phyloP scores from a whole-genome alignment of 495 filamentous ascomycete species.

The Chaetomium fimeti region DNA sequence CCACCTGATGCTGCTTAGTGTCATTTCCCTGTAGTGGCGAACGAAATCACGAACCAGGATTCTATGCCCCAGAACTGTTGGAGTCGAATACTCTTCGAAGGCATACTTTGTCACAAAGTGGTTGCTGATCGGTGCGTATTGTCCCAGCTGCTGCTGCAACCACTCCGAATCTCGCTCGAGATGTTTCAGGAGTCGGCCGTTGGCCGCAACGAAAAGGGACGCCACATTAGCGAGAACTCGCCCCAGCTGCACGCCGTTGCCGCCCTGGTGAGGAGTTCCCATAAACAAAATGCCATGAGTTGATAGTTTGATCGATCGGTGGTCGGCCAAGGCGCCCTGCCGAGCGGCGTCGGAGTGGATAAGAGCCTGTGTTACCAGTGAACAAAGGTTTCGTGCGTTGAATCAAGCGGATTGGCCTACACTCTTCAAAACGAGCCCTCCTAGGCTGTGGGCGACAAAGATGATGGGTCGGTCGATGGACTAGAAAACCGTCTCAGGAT shows the following conservation, averaged over 20 bases:
- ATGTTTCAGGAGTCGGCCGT: not conserved
- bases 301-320: conserved; percentile 13
- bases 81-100: conserved; percentile 10
- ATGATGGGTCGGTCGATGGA: conserved; percentile 27
- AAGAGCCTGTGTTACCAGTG: conserved; percentile 16
- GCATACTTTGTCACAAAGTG: conserved; percentile 11
- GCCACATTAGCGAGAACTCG: conserved; percentile 6
- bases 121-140: conserved; percentile 3
- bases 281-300: conserved; percentile 16
- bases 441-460: conserved; percentile 42
- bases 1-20: not conserved
- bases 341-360: conserved; percentile 18
- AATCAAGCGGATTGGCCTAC: conserved; percentile 18
- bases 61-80: not conserved
- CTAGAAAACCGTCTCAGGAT: conserved; percentile 2
- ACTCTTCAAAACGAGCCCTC: conserved; percentile 40
- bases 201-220: conserved; percentile 1
- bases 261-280: conserved; percentile 17
- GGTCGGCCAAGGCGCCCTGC: conserved; percentile 6
- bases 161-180: conserved; percentile 15
- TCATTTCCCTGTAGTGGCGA: not conserved
- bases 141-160: conserved; percentile 5
- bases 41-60: not conserved
- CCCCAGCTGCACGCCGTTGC: conserved; percentile 3
- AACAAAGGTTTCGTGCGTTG: not conserved